Percentiles rank a stretch among this genome's conserved stretches.
Evolutionary conservation across 345 rosid genomes (phyloP).

Genomic region (Garcia nutans): DNA sequence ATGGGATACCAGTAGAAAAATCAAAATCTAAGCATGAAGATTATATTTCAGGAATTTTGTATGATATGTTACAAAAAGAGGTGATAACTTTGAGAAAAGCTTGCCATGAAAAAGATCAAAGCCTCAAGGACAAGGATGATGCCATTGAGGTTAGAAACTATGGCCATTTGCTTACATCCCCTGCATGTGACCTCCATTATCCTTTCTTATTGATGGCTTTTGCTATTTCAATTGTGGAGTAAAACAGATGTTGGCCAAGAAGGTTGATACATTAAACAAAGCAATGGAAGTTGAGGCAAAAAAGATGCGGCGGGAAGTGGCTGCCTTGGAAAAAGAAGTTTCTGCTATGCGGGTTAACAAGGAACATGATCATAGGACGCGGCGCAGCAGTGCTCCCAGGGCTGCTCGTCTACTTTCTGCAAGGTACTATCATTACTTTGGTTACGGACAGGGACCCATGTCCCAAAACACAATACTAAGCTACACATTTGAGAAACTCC

Average conservation of each 20-base stretch:
- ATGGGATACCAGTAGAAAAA: conserved; percentile 26
- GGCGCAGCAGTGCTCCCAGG: conserved; percentile 37
- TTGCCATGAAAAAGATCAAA: conserved; percentile 41
- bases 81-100: conserved; percentile 41
- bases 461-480: not conserved
- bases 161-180: not conserved
- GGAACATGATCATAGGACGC: conserved; percentile 32
- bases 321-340: conserved; percentile 45
- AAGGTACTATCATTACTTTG: conserved; percentile 28
- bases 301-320: conserved; percentile 46
- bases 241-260: conserved; percentile 46
- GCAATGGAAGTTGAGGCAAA: conserved; percentile 51
- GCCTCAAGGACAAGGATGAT: conserved; percentile 45
- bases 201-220: not conserved
- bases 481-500: not conserved
- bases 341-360: conserved; percentile 38
- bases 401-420: conserved; percentile 32
- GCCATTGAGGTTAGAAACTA: conserved; percentile 36
- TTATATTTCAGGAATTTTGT: conserved; percentile 39
- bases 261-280: conserved; percentile 42
- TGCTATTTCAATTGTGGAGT: not conserved
- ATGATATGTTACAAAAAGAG: conserved; percentile 47
- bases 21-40: conserved; percentile 29
- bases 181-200: not conserved
- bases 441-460: no score